Conservation (phyloP, 495 filamentous ascomycete species). For the Achaetomiella virescens region DNA sequence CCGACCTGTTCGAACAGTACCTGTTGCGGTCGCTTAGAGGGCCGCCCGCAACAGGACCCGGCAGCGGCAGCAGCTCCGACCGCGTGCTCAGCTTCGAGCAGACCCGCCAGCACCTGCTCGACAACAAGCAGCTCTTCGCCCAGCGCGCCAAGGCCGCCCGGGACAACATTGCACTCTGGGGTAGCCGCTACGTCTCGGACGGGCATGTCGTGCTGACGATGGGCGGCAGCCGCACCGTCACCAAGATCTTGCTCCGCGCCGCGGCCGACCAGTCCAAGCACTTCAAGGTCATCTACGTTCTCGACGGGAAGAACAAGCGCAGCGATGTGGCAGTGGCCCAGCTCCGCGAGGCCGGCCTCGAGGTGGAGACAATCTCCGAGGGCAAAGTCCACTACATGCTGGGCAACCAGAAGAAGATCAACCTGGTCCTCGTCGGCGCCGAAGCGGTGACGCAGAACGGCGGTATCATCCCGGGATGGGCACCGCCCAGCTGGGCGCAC, state of each 20-base stretch:
- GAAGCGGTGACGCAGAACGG: conserved; percentile 93
- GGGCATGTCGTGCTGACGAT: conserved; percentile 77
- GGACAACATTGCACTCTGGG: conserved; percentile 72
- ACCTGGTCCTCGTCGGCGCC: conserved; percentile 83
- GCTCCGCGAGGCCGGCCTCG: conserved; percentile 66
- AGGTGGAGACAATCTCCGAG: conserved; percentile 71
- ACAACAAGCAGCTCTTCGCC: conserved; percentile 79
- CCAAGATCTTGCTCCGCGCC: conserved; percentile 65
- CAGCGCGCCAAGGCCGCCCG: conserved; percentile 78
- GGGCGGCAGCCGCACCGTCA: conserved; percentile 78
- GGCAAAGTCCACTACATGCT: conserved; percentile 81
- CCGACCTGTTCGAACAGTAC: conserved; percentile 92
- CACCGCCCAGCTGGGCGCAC: conserved; percentile 81
- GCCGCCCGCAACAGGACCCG: conserved; percentile 38
- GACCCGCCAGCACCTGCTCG: conserved; percentile 72
- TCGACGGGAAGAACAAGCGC: conserved; percentile 44
- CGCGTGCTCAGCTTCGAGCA: conserved; percentile 65
- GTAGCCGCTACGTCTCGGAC: conserved; percentile 68
- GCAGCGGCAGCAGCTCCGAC: conserved; percentile 39
- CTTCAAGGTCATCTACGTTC: conserved; percentile 85
- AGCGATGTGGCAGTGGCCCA: conserved; percentile 54
- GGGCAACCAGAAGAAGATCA: conserved; percentile 55
- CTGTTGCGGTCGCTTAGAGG: conserved; percentile 57
- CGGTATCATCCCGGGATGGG: conserved; percentile 85
- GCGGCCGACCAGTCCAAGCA: conserved; percentile 51